Base-by-base conservation (phyloP, 306 rosid species). In the Ceratonia siliqua region DNA sequence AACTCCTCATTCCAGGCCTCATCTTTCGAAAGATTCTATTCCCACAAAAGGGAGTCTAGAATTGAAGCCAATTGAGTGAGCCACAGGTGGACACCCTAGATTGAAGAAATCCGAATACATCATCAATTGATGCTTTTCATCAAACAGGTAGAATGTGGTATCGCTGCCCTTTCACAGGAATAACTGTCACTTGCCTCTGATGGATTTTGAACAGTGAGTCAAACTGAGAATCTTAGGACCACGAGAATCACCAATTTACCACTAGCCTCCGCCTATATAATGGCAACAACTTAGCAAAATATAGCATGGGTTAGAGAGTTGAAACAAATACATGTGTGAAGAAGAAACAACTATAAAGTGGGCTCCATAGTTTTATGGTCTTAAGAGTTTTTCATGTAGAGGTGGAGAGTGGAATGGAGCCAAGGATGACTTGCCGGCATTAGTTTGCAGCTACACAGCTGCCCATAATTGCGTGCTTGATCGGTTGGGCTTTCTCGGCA, bases 341-440 rank as follows among this genome's bases (percentile, higher is more conserved):
- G 7, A 10, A 5, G 32, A 56, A 76, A 67, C 25, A 53, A 42
- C 1, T 22, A 24, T 6, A 62, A 12, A 24, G 68, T 6, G n/a
- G 27, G 5, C 17, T 11, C 5, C 7, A 1, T 9, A 52, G 11
- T 56, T 25, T 48, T 68, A 0, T 64, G 84, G 77, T 79, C 76
- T 2, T 2, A 46, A 67, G 74, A 32, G 82, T 76, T 72, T 76
- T 67, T 72, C 82, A 80, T 76, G 77, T 1, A 84, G 75, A 72
- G 82, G 82, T 35, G 52, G 80, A 84, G 70, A 80, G 77, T 76
- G 69, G 30, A 63, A 72, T 84, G 53, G 43, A 80, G 87, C 84
- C 80, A 80, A 84, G 82, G 82, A 84, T 84, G 84, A 68, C 87
- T 76, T 84, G 84, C 87, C 82, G 77, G 77, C 22, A 35, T n/a